These are phyloP conservation scores for Dendrobium huoshanense DNA, from an alignment of 106 monocot species.

Conservation along the genomic window DNA sequence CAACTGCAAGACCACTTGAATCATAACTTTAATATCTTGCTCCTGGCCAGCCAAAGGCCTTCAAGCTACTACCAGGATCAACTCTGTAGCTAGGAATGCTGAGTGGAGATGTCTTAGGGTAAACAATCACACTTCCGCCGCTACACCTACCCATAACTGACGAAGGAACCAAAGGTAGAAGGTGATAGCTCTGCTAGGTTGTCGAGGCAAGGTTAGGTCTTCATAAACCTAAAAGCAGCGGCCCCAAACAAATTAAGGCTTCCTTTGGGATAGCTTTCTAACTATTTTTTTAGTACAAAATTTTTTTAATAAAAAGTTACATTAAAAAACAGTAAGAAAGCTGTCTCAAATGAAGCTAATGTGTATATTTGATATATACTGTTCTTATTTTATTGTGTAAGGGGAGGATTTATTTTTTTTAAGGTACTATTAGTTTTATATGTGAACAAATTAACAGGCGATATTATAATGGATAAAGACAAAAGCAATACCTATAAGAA, in stretches of 20 bases:
- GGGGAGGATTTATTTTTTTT: background rate
- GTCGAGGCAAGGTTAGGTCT: background rate
- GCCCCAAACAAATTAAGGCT: background rate
- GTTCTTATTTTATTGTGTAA: background rate
- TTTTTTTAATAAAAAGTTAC: too few species aligned
- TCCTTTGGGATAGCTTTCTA: too few species aligned
- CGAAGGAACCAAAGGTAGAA: background rate
- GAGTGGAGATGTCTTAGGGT: too few species aligned
- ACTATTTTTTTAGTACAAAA: too few species aligned
- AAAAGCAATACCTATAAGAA: constrained; percentile 59
- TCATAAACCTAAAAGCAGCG: background rate
- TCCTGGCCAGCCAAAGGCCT: too few species aligned
- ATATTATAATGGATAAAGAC: background rate
- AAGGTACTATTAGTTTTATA: background rate
- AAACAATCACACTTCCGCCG: background rate
- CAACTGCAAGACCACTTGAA: too few species aligned
- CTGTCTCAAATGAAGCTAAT: background rate
- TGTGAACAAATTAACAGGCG: background rate
- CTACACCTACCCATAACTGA: background rate
- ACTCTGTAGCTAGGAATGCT: too few species aligned
- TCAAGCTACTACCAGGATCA: too few species aligned
- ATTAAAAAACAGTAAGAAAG: too few species aligned
- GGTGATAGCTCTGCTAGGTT: background rate
- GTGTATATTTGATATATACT: background rate
- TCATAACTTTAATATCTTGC: too few species aligned